Conservation (phyloP, 1,284 basidiomycete species). For the Boletus calvinii region DNA sequence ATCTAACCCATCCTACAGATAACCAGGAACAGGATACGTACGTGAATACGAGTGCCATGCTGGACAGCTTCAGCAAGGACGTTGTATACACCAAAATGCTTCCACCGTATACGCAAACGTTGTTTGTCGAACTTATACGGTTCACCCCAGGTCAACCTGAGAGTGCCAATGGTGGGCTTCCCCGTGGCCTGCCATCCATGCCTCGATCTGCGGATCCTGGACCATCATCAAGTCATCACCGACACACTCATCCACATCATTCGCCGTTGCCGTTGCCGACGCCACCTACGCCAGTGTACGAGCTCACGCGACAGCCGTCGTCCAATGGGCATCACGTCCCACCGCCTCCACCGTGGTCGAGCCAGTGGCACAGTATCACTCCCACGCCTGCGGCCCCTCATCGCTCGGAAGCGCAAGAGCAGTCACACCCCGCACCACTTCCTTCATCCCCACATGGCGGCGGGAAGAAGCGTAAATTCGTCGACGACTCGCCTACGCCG, state of each 20-base stretch:
- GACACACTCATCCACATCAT: constrained; percentile 30
- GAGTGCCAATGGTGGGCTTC: constrained; percentile 28
- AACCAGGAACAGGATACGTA: constrained; percentile 52
- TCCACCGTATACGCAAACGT: constrained; percentile 60
- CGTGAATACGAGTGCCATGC: constrained; percentile 68
- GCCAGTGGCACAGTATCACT: constrained; percentile 45
- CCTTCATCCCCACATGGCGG: constrained; percentile 35
- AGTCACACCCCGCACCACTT: constrained; percentile 17
- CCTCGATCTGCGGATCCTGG: constrained; percentile 30
- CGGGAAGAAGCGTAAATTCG: constrained; percentile 44
- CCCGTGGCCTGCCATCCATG: constrained; percentile 30
- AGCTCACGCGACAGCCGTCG: constrained; percentile 31
- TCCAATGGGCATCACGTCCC: constrained; percentile 40
- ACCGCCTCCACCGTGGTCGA: constrained; percentile 70
- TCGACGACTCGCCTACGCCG: constrained; percentile 38
- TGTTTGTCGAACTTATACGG: constrained; percentile 72
- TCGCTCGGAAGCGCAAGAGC: constrained; percentile 32
- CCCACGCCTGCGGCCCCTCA: constrained; percentile 16
- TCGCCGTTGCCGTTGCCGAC: constrained; percentile 36
- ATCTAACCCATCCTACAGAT: constrained; percentile 34
- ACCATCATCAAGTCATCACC: constrained; percentile 31
- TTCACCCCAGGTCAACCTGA: constrained; percentile 55
- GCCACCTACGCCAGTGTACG: constrained; percentile 35
- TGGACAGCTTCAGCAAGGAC: constrained; percentile 70
- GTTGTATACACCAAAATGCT: constrained; percentile 65